Conservation (phyloP, 2,329 filamentous ascomycete genomes). For the Colletotrichum euphorbiae region DNA sequence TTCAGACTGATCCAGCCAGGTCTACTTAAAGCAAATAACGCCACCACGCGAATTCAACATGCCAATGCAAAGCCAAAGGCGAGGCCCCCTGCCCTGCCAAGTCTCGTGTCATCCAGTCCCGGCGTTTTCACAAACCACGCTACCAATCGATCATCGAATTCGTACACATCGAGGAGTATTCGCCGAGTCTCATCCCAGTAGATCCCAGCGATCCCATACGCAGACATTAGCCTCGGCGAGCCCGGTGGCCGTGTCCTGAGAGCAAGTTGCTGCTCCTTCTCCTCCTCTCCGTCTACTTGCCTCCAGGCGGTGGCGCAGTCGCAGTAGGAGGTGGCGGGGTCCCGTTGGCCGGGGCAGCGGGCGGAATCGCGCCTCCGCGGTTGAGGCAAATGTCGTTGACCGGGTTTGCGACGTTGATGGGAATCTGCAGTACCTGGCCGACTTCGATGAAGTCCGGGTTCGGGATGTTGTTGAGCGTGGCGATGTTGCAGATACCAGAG, state of each 20-base stretch:
- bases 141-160: not conserved
- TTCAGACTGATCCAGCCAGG: slow-evolving; percentile 35
- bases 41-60: not conserved
- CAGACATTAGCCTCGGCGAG: not conserved
- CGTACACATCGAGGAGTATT: not conserved
- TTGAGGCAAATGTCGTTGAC: slow-evolving; percentile 33
- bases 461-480: slow-evolving; percentile 25
- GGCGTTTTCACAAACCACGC: not conserved
- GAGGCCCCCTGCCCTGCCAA: slow-evolving; percentile 28
- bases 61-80: not conserved
- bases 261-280: slow-evolving; percentile 9
- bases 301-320: not conserved
- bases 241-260: not conserved
- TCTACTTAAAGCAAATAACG: slow-evolving; percentile 10
- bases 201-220: too few relatives aligned
- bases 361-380: slow-evolving; percentile 19
- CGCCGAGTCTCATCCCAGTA: not conserved
- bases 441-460: slow-evolving; percentile 27
- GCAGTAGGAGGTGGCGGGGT: not conserved
- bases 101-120: slow-evolving; percentile 29
- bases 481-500: slow-evolving; percentile 38
- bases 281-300: slow-evolving; percentile 12
- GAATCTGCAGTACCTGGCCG: slow-evolving; percentile 13
- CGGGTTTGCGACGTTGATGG: slow-evolving; percentile 28
- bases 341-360: not conserved